Evolutionary conservation across 2,329 filamentous ascomycete genomes (phyloP), one percentile per base, ranked within the genome.

Genomic region (Acarospora socialis): DNA sequence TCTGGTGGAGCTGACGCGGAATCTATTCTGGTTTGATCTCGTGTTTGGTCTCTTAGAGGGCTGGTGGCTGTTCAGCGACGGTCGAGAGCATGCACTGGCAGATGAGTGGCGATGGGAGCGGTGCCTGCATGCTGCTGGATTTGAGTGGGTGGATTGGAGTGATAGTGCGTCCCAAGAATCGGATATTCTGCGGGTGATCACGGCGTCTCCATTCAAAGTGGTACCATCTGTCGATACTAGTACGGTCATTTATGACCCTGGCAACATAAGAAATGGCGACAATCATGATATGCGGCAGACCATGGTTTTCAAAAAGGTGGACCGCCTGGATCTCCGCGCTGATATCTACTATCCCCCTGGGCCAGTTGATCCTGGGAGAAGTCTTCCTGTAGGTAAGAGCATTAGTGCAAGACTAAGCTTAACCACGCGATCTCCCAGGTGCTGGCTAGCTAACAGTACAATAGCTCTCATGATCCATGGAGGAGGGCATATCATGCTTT

Each of bases 1-100:
- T 3, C 35, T 57, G 0, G 8, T 51, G 1, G 54, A 56, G 28
- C 19, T 54, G 12, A 57, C 51, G 0, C 27, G 36, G 12, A 42
- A 40, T 12, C 32, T 53, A 9, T 43, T 37, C 35, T 54, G 48
- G 47, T 36, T 48, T 4, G 54, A 59, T 35, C 24, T 57, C 6
- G 44, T 56, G 12, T 52, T 55, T 30, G 56, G 56, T 4, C 35
- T 57, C 5, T 41, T 59, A 1, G 53, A 56, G 15, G 56, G 54
- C 3, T 59, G 56, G 55, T 59, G 56, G 56, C 35, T 52, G 1
- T 55, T 54, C 28, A 43, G 52, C 1, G 54, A 57, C 35, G 53
- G 41, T 9, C 25, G 33, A n/a, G 16, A 16, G 34, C 12, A 38
- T 24, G 17, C 27, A 29, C 21, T 36, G 13, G 18, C 27, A 21